Base-by-base conservation (phyloP, 139 green algal genomes). In the Micractinium sp. region DNA sequence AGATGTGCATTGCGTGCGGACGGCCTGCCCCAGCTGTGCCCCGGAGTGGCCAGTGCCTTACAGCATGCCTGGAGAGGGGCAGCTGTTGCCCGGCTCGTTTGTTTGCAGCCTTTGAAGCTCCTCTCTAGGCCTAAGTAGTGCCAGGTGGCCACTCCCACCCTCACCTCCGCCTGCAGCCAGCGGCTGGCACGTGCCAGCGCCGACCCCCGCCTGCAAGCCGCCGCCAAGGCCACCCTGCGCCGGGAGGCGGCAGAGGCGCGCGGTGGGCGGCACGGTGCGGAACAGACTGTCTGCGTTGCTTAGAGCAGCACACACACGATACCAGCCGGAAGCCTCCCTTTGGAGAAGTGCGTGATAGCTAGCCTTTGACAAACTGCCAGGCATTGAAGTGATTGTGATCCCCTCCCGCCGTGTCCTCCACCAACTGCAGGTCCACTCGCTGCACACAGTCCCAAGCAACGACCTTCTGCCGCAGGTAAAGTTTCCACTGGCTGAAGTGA, bases 391-490 rank as follows among this genome's bases (percentile, higher is more conserved):
- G 47, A 5, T 56, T 56, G 47, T 71, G 20, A 16, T 71, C 12
- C 63, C 63, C 20, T 16, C 63, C 63, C 2, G 19, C 14, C 77
- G 3, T 66, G 39, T 2, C 77, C 7, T 23, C 19, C 56, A 4
- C 2, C n/a, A 3, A 23, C 19, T 18, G 81, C 82, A 87, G 82
- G 82, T 87, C 33, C 82, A 66, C 23, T 35, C 35, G 2, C 61
- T 87, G 61, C 61, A 33, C 82, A 78, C 22, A 15, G 82, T 87
- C 22, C 38, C 82, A 33, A 78, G 61, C 61, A 63, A 87, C 60
- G 82, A 87, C 33, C 82, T 87, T 23, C 33, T 87, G 82, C 82
- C 82, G 29, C 79, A 85, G 79, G 79, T 22, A 33, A 69, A 47
- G 0, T 2, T 3, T 5, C 12, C 75, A 60, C 5, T 18, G 75